Evolutionary conservation across 371 early-diverging fungal genomes (phyloP).

Genomic region (Mucor piriformis): DNA sequence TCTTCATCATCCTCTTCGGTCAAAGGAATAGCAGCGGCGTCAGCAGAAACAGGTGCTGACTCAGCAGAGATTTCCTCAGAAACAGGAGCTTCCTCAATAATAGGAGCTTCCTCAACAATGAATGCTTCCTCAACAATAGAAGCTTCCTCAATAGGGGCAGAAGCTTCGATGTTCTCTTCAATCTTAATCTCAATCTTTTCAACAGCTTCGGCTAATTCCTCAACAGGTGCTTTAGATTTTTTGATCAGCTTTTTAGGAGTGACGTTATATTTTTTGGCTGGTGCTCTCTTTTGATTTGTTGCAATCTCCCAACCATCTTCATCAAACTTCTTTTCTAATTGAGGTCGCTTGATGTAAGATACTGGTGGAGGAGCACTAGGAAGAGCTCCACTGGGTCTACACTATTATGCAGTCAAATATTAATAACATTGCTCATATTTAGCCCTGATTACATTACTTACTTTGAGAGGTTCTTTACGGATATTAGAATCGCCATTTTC

Average conservation of each 20-base stretch:
- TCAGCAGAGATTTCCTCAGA: not conserved
- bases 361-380: slow-evolving; percentile 49
- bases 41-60: not conserved
- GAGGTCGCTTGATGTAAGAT: slow-evolving; percentile 13
- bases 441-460: slow-evolving; percentile 15
- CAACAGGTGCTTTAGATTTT: slow-evolving; percentile 6
- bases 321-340: slow-evolving; percentile 29
- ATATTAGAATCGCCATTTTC: slow-evolving; percentile 65
- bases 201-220: slow-evolving; percentile 16
- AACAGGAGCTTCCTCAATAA: slow-evolving; percentile 12
- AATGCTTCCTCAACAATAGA: not conserved
- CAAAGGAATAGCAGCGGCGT: slow-evolving; percentile 10
- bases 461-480: slow-evolving; percentile 62
- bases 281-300: slow-evolving; percentile 35
- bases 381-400: slow-evolving; percentile 40
- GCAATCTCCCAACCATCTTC: slow-evolving; percentile 60
- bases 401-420: slow-evolving; percentile 11
- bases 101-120: slow-evolving; percentile 17
- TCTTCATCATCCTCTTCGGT: slow-evolving; percentile 40
- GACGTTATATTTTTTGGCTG: slow-evolving; percentile 18
- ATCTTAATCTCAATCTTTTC: slow-evolving; percentile 11
- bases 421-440: not conserved
- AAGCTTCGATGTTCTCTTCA: not conserved
- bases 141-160: not conserved
- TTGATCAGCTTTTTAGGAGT: slow-evolving; percentile 10